Evolutionary conservation across 768 basidiomycete species (phyloP).

Genomic region (Tubosaeta sp.): DNA sequence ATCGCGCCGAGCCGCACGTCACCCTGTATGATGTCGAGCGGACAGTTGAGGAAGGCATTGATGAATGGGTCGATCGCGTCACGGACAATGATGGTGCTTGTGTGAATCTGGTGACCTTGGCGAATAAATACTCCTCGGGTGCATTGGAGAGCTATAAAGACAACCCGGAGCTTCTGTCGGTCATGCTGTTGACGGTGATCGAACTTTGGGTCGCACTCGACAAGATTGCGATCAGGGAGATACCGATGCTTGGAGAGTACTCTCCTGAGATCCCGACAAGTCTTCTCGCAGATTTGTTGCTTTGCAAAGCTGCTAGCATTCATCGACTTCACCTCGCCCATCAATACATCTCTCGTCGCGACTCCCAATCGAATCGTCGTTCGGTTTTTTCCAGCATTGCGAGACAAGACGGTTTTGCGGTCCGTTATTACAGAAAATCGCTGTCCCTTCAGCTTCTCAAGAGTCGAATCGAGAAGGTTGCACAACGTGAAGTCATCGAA

Average conservation of each 20-base stretch:
- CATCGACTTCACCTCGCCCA: constrained; percentile 24
- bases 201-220: constrained; percentile 39
- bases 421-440: constrained; percentile 10
- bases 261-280: constrained; percentile 30
- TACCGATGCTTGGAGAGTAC: constrained; percentile 27
- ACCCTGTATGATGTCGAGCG: constrained; percentile 36
- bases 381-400: constrained; percentile 33
- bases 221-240: constrained; percentile 13
- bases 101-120: neutral
- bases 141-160: neutral
- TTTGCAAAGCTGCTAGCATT: constrained; percentile 28
- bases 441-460: constrained; percentile 20
- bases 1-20: constrained; percentile 8
- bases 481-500: constrained; percentile 8
- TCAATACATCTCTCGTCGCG: constrained; percentile 31
- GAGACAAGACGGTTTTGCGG: constrained; percentile 23
- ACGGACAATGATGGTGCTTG: constrained; percentile 8
- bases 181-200: constrained; percentile 37
- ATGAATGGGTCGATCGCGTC: constrained; percentile 30
- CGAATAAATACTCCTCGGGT: neutral
- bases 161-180: constrained; percentile 31
- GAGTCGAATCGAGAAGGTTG: constrained; percentile 27
- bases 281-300: constrained; percentile 26
- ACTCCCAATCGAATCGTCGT: constrained; percentile 7
- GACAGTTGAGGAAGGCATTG: constrained; percentile 28